Base-by-base conservation (phyloP, 2,329 filamentous ascomycete genomes). In the Teratosphaeria epicoccoides region DNA sequence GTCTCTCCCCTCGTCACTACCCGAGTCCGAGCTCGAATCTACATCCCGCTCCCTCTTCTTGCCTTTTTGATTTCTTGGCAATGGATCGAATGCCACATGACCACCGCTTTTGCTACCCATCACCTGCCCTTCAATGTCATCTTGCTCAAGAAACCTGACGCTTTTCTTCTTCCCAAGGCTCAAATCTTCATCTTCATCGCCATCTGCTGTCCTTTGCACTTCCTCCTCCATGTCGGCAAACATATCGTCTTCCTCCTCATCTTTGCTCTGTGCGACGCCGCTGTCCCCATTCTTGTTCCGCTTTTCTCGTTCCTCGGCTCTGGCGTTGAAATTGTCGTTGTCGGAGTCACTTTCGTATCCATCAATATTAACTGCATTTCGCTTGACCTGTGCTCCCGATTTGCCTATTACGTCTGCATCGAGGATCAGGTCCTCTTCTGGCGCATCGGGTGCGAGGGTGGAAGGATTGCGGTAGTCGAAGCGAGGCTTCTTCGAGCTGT, bases 381-480 rank as follows among this genome's bases (percentile, higher is more conserved):
- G 87, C 68, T 95, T 95, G 0, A 88, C 87, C 40, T 82, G 79
- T 26, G 81, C 78, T 1, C 81, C 81, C 17, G 81, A 77, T 49
- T 78, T 79, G 14, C 90, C 89, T 58, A 97, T 96, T 37, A 96
- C 90, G 65, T 97, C 93, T 22, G 90, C 88, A 48, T 95, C 88
- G 7, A 98, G 79, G 24, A 91, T 79, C 0, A 82, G 81, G 61
- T 63, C 61, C 44, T 87, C 82, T 57, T 87, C 85, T 2, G 80
- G 79, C 1, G 82, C 85, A 66, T 94, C 88, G 1, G 90, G 83
- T 1, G 88, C 91, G 4, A 98, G 80, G 0, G 87, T 89, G 14
- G 90, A 95, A 2, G 93, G 93, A 66, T 98, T 97, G 58, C 93
- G 88, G 49, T 93, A 76, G 69, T 98, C 93, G 70, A 98, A 98